Evolutionary conservation across 192 early-diverging fungal species (phyloP), one percentile per base, ranked within the genome.

Genomic region (Haplosporangium gracile): DNA sequence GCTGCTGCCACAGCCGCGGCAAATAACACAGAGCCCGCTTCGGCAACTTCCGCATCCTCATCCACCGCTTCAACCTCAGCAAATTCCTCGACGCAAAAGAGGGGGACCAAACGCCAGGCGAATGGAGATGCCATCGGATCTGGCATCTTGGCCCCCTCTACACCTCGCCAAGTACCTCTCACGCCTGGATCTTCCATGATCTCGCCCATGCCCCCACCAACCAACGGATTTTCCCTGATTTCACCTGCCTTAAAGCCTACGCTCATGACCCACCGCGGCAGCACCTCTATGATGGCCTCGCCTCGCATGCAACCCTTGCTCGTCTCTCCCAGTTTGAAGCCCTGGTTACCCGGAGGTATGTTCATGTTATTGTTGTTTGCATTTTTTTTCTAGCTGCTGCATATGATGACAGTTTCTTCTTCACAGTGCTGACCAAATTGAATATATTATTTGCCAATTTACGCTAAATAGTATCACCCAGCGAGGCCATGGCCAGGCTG

Each of bases 401-500:
- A 42, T 63, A 43, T 32, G 45, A 32, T 40, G 55, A 75, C 68
- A 16, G 32, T 32, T 57, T 78, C 9, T 72, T 2, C 68, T 32
- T 39, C 77, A 39, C 26, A 80, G 18, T 82, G 89, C 38, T 90
- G 88, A 80, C 88, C 18, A 43, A 32, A 45, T 20, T 9, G 24
- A 15, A 29, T 29, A 34, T 43, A 22, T 13, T 63, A 49, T 63
- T 79, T 65, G 15, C 65, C 57, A 65, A 65, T 24, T 65, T 24
- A 45, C 20, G 65, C 40, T 29, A 60, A 10, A 81, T 79, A 85
- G 85, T 87, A 43, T 68, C 80, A 34, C 77, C 85, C 2, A 81
- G 74, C 70, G 85, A 89, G 42, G 85, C 76, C 0, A 87, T 87
- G 79, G 88, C 85, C 51, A 84, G 88, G 38, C 77, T 93, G 22